Conservation (phyloP, 2,329 filamentous ascomycete species). For the Magnaporthiopsis rhizophila region DNA sequence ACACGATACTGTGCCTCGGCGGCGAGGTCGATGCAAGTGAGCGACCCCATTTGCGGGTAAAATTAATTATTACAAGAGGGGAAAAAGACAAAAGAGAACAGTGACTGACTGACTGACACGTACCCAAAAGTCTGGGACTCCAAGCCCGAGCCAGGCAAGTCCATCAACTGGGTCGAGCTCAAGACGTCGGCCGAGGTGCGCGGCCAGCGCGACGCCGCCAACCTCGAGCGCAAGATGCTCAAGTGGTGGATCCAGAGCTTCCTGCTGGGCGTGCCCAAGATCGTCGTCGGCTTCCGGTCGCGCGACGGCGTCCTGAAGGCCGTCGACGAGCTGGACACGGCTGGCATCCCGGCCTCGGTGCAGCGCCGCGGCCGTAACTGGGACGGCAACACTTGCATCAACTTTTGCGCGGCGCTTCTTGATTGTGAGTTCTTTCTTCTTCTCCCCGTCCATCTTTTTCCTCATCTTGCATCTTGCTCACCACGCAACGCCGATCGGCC, state of each 20-base stretch:
- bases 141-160: constrained; percentile 61
- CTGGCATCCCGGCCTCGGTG: constrained; percentile 68
- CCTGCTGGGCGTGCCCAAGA: constrained; percentile 82
- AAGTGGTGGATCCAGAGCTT: constrained; percentile 98
- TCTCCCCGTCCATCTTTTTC: too few relatives aligned
- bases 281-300: constrained; percentile 82
- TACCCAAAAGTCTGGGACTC: constrained; percentile 65
- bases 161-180: constrained; percentile 87
- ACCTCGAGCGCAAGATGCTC: constrained; percentile 82
- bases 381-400: constrained; percentile 92
- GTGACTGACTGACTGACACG: too few relatives aligned
- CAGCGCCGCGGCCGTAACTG: constrained; percentile 60
- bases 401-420: constrained; percentile 72
- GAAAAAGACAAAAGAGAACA: too few relatives aligned
- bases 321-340: constrained; percentile 73
- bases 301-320: constrained; percentile 61
- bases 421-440: constrained; percentile 49
- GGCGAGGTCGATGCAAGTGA: constrained; percentile 88
- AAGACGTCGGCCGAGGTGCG: constrained; percentile 77
- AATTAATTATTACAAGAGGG: too few relatives aligned
- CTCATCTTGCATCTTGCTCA: too few relatives aligned
- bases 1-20: constrained; percentile 66
- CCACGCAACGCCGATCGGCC: not conserved
- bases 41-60: not conserved
- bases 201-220: constrained; percentile 58